Evolutionary conservation across 2,329 filamentous ascomycete species (phyloP), one percentile per base, ranked within the genome.

Genomic region (Dactylella cylindrospora): DNA sequence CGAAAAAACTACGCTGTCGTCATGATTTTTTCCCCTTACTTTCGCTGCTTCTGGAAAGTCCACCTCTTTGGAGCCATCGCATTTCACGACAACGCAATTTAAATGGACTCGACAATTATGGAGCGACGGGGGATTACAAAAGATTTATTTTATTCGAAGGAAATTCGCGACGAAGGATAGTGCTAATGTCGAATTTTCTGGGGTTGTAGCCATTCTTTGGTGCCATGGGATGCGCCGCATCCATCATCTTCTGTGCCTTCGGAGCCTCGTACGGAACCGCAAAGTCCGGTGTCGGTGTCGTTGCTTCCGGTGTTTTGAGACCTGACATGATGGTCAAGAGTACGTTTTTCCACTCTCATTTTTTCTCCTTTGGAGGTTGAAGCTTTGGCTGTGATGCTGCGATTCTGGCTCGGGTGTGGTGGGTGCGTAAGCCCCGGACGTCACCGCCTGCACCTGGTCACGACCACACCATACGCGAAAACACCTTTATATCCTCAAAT

Each of bases 291-390:
- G 93, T 97, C 70, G 93, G 93, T 82, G 95, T 98, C 73, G 89
- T 89, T 69, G 88, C 90, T 70, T 96, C 97, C 87, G 91, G 90
- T 86, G 91, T 97, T 71, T 84, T 98, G 70, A 83, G 93, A 76
- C 93, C 93, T 75, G 93, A 98, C 76, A 79, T 97, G 76, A 96
- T 97, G 75, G 91, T 98, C 76, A 97, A 96, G 86, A 97, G 93
- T 97, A 85, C 72, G 90, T 69, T 32, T 39, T 23, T 29, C 29
- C 28, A 23, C 19, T 23, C n/a, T n/a, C n/a, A n/a, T n/a, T 26
- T 31, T 10, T 39, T 49, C 28, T 39, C 19, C 3, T 40, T 23
- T 20, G 15, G 35, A n/a, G n/a, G n/a, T n/a, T n/a, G n/a, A 31
- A 36, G 6, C 38, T 29, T 29, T 43, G 35, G 29, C 40, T 23